Percentiles rank a stretch among this genome's conserved stretches.
Evolutionary conservation across 2,329 filamentous ascomycete species (phyloP).

Genomic region (Bipolaris gigantea): DNA sequence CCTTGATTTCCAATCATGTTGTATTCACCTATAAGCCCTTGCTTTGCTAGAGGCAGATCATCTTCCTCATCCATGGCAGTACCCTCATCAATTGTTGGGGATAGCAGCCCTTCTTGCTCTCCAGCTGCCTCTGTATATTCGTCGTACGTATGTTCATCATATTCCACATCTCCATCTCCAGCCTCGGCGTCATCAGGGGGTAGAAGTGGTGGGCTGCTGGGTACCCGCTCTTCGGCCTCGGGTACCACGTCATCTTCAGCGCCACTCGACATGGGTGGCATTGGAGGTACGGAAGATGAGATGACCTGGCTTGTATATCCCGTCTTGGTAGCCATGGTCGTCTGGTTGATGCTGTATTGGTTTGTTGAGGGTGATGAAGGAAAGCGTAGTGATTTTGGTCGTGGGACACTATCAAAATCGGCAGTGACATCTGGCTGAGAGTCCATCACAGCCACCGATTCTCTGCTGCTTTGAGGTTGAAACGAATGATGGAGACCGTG

Average conservation of each 20-base stretch:
- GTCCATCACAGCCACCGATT: slow-evolving; percentile 49
- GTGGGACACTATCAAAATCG: slow-evolving; percentile 29
- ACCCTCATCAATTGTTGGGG: slow-evolving; percentile 16
- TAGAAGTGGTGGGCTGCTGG: slow-evolving; percentile 43
- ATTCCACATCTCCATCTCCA: slow-evolving; percentile 27
- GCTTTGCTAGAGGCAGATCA: slow-evolving; percentile 25
- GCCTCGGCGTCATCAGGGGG: slow-evolving; percentile 21
- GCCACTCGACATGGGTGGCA: slow-evolving; percentile 34
- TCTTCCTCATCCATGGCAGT: slow-evolving; percentile 24
- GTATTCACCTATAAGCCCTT: slow-evolving; percentile 14
- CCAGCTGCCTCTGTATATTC: slow-evolving; percentile 18
- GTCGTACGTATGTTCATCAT: slow-evolving; percentile 31
- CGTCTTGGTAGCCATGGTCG: slow-evolving; percentile 34
- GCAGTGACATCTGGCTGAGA: slow-evolving; percentile 47
- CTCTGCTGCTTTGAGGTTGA: slow-evolving; percentile 34
- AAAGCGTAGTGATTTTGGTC: slow-evolving; percentile 35
- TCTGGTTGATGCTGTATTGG: slow-evolving; percentile 43
- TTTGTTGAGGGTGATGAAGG: slow-evolving; percentile 44
- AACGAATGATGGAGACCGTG: slow-evolving; percentile 14
- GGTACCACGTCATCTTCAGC: slow-evolving; percentile 15
- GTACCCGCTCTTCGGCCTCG: slow-evolving; percentile 37
- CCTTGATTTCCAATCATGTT: slow-evolving; percentile 1
- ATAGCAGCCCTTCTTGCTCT: slow-evolving; percentile 9
- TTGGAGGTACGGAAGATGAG: slow-evolving; percentile 36
- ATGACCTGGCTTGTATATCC: slow-evolving; percentile 37